Base-by-base conservation (phyloP, 768 basidiomycete genomes). In the Chalciporus sphaerocephalus region DNA sequence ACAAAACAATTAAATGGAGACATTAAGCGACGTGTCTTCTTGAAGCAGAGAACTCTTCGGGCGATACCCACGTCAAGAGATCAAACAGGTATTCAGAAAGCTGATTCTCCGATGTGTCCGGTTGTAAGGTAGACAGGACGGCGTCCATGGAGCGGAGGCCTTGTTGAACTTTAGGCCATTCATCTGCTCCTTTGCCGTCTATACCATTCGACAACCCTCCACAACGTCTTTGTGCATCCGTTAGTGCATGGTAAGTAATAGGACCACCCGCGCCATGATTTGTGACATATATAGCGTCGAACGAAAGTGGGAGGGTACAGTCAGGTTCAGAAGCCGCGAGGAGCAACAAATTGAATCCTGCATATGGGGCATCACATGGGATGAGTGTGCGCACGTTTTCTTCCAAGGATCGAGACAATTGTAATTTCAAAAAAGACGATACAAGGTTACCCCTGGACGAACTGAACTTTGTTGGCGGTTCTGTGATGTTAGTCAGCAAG, bases 401-500 rank as follows among this genome's bases (percentile, higher is more conserved):
- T 53, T 78, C 71, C 39, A 87, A 64, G 23, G 73, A 65, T 50
- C 60, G 58, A 42, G 70, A 61, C 43, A 72, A 65, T 59, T 75
- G 68, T 40, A 80, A 75, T 54, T 75, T 65, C 56, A 92, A 76
- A 59, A 87, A 90, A 18, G 79, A 76, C 22, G 84, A 75, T 39
- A 80, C 72, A 52, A 92, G 72, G 43, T 71, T 68, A 39, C 90
- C 90, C 54, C 90, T 76, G 55, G 88, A 87, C 23, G 76, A 76
- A 45, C 64, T 50, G 52, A 75, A 78, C 39, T 64, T 57, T 50
- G 58, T 61, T 30, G 60, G 46, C n/a, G 78, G 70, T 65, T 92
- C 89, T 34, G 85, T 87, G 62, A 92, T 90, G 69, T 92, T 92
- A 16, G 90, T 92, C 89, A 91, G 59, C 41, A 92, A 60, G 11